Evolutionary conservation across 805 yeast species (phyloP).

Genomic region (Pichia occidentalis): DNA sequence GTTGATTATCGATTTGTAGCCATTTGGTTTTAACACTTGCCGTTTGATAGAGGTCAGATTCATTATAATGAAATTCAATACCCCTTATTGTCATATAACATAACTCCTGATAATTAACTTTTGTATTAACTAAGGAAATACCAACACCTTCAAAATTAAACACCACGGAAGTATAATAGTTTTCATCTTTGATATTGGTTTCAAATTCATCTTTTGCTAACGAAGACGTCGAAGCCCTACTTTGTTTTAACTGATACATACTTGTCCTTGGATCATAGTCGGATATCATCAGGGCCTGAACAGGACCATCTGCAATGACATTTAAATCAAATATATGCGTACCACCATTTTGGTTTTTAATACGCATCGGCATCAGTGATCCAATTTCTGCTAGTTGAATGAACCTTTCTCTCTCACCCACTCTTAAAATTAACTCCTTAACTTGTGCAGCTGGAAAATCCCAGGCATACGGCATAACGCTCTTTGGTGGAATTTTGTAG

Average conservation of each 20-base stretch:
- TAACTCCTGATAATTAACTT: conserved; percentile 55
- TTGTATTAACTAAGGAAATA: conserved; percentile 68
- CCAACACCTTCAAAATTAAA: conserved; percentile 82
- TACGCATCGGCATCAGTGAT: conserved; percentile 74
- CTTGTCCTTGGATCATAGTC: conserved; percentile 75
- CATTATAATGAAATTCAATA: conserved; percentile 70
- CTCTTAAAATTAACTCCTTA: conserved; percentile 70
- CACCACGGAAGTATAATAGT: conserved; percentile 45
- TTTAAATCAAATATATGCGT: conserved; percentile 67
- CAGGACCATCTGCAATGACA: conserved; percentile 94
- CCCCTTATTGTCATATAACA: conserved; percentile 82
- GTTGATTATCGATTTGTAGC: conserved; percentile 91
- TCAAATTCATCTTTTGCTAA: conserved; percentile 43
- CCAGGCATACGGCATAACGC: conserved; percentile 98
- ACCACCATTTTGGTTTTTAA: conserved; percentile 24
- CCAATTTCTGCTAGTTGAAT: conserved; percentile 93
- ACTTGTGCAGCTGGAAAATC: conserved; percentile 88
- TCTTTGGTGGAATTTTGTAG: conserved; percentile 77
- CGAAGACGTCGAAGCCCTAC: conserved; percentile 27
- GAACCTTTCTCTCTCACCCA: conserved; percentile 67
- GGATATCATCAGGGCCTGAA: conserved; percentile 79
- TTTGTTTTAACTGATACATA: conserved; percentile 51
- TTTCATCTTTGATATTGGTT: conserved; percentile 46
- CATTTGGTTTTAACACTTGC: conserved; percentile 78
- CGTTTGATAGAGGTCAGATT: conserved; percentile 79